A percentile compares a stretch with the other conserved stretches of the same genome.
These are phyloP conservation scores for Eucalyptus pauciflora DNA, from an alignment of 345 rosid genomes.

Conservation along the genomic window DNA sequence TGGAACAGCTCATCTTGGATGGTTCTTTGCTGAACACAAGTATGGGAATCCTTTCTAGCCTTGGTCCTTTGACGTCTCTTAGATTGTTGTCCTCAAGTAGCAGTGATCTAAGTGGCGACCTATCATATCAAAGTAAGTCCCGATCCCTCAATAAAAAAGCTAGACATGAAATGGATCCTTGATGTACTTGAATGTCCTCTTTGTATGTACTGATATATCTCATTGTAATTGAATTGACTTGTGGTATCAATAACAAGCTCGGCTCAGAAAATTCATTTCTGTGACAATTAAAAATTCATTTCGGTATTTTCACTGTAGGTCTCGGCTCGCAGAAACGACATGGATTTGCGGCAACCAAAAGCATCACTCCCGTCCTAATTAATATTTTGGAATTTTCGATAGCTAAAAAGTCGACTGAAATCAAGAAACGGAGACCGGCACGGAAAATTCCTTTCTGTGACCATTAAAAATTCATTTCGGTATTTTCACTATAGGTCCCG, in stretches of 20 bases:
- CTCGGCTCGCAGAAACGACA: too few relatives aligned
- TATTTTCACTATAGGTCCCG: too few relatives aligned
- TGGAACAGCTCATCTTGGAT: background rate
- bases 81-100: background rate
- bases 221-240: background rate
- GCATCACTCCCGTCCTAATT: too few relatives aligned
- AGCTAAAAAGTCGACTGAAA: too few relatives aligned
- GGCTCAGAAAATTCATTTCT: too few relatives aligned
- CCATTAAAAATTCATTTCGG: too few relatives aligned
- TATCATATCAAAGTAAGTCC: background rate
- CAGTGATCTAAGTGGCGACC: rapidly evolving
- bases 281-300: too few relatives aligned
- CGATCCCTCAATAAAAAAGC: background rate
- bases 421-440: too few relatives aligned
- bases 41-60: background rate
- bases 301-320: too few relatives aligned
- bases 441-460: too few relatives aligned
- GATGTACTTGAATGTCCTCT: background rate
- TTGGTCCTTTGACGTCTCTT: background rate
- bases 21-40: rapidly evolving
- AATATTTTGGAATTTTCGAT: too few relatives aligned
- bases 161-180: background rate
- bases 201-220: background rate
- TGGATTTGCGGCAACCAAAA: too few relatives aligned
- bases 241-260: background rate